Base-by-base conservation (phyloP, 257 asterid species). In the Perilla frutescens region DNA sequence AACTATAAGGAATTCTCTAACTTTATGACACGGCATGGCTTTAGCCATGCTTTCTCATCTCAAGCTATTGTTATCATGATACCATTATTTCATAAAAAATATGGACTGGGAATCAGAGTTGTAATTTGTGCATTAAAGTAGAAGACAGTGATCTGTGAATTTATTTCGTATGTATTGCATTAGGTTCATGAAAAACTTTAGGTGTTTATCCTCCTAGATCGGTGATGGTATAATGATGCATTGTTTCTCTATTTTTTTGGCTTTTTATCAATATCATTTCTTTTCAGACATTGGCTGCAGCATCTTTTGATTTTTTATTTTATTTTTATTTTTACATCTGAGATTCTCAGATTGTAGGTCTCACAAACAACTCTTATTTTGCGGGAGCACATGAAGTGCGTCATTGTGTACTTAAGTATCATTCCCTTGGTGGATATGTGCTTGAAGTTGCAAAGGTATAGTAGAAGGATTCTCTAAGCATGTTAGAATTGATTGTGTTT, bases 401-500 rank as follows among this genome's bases (percentile, higher is more conserved):
- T 68, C 97, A 75, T 78, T 95, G 99, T 49, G 91, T 92, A 56
- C 84, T 83, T 70, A 89, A 85, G 79, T 83, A 89, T 82, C 87
- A 44, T 63, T 71, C 81, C 79, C 98, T 92, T 44, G 98, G 99
- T 70, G 81, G 83, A 60, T 80, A 92, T 80, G 97, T 89, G 80
- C 91, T 95, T 73, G 81, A 89, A 81, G 94, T 95, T 78, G 99
- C 98, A 34, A 95, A 95, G 99, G 99, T 94, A 76, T 50, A 34
- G 41, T 65, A 34, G 40, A 77, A 71, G 70, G 71, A 81, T 58
- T 65, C 62, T 58, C 13, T 44, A 3, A 64, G 40, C 67, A 26
- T 45, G 49, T 60, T 61, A 71, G 75, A 67, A 65, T 53, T 14
- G 43, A 34, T 32, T 51, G 10, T 34, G 62, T 72, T 58, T 72